Evolutionary conservation across 345 rosid genomes (phyloP).

Genomic region (Arabidopsis thaliana): TAIR10.1 NC_003074.8:18472501-18473000

Average conservation of each 20-base stretch:
- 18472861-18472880: conserved; percentile 76
- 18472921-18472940: neutral
- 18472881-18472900: conserved; percentile 82
- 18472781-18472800: conserved; percentile 93
- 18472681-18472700: neutral
- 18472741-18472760: conserved; percentile 77
- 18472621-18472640: neutral
- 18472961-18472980: too few relatives aligned
- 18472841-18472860: conserved; percentile 74
- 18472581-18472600: neutral
- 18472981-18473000: too few relatives aligned
- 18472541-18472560: neutral
- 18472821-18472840: conserved; percentile 81
- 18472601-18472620: neutral
- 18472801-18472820: conserved; percentile 92
- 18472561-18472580: neutral
- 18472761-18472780: conserved; percentile 95
- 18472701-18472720: conserved; percentile 62
- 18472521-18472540: neutral
- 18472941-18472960: neutral
- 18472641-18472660: neutral
- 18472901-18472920: conserved; percentile 49
- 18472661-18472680: neutral
- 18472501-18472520: neutral
- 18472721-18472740: conserved; percentile 85